Conservation (phyloP, 352 stramenopile species). For the Pythium rhizo-oryzae region DNA sequence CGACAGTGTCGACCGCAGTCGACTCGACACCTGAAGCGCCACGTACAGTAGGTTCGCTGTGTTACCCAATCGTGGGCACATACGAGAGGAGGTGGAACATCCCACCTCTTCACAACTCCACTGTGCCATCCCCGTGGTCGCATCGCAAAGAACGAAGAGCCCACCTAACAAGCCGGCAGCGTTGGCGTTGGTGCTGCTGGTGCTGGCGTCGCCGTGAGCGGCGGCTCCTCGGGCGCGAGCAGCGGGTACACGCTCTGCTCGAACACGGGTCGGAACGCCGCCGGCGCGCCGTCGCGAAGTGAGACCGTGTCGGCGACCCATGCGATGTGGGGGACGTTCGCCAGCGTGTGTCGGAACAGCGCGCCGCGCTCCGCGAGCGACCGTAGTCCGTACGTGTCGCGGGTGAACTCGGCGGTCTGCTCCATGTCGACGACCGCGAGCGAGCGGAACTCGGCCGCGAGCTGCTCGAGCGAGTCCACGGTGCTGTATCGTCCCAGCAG, state of each 20-base stretch:
- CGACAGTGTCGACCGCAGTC: too few relatives aligned
- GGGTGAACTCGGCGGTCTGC: constrained; percentile 39
- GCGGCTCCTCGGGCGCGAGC: not conserved
- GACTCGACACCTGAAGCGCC: too few relatives aligned
- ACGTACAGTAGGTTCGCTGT: too few relatives aligned
- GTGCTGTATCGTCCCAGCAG: constrained; percentile 42
- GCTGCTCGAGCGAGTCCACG: constrained; percentile 28
- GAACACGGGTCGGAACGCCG: constrained; percentile 44
- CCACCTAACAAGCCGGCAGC: too few relatives aligned
- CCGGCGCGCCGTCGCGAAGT: constrained; percentile 1
- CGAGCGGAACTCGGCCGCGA: constrained; percentile 33
- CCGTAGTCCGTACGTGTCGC: constrained; percentile 41
- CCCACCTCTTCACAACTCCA: too few relatives aligned
- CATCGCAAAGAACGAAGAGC: too few relatives aligned
- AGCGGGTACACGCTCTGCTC: constrained; percentile 33
- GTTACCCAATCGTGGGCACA: too few relatives aligned
- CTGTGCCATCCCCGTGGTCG: too few relatives aligned
- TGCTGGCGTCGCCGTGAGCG: too few relatives aligned
- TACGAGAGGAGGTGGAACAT: too few relatives aligned
- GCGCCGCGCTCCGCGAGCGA: constrained; percentile 34
- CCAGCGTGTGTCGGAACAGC: constrained; percentile 27
- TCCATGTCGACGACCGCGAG: constrained; percentile 40
- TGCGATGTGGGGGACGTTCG: constrained; percentile 35
- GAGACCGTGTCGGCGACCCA: constrained; percentile 33
- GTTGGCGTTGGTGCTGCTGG: too few relatives aligned